A percentile compares a stretch with the other conserved stretches of the same genome.
Evolutionary conservation across 192 early-diverging fungal species (phyloP).

Genomic region (Rhizoclosmatium sp.): DNA sequence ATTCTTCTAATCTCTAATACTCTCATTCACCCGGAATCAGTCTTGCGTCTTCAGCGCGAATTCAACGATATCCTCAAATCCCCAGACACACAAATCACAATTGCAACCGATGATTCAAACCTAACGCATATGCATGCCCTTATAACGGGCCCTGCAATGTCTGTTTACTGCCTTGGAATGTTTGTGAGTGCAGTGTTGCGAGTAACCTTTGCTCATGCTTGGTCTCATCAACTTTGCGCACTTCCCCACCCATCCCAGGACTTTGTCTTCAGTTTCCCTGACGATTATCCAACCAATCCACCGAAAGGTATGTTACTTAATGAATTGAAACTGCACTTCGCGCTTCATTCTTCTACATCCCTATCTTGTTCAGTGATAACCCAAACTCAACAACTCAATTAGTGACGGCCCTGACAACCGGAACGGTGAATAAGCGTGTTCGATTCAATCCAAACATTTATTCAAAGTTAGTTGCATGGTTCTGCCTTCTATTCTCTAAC

Average conservation of each 20-base stretch:
- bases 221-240: not conserved
- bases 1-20: no score
- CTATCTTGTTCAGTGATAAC: not conserved
- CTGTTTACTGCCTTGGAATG: constrained; percentile 60
- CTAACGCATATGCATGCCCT: constrained; percentile 71
- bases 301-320: constrained; percentile 56
- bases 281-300: constrained; percentile 63
- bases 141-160: constrained; percentile 64
- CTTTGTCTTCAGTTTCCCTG: constrained; percentile 63
- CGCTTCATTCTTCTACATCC: not conserved
- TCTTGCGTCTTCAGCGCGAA: constrained; percentile 51
- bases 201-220: not conserved
- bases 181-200: constrained; percentile 42
- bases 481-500: constrained; percentile 1
- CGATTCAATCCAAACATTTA: constrained; percentile 74
- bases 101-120: constrained; percentile 58
- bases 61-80: constrained; percentile 37
- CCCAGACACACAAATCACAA: constrained; percentile 43
- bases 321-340: not conserved
- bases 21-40: not conserved
- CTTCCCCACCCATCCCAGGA: constrained; percentile 35
- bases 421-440: constrained; percentile 37
- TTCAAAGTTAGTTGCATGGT: constrained; percentile 35
- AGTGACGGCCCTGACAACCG: constrained; percentile 64
- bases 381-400: not conserved